A percentile compares a stretch with the other conserved stretches of the same genome.
Evolutionary conservation across 345 rosid species (phyloP).

Genomic region (Arabis alpina): DNA sequence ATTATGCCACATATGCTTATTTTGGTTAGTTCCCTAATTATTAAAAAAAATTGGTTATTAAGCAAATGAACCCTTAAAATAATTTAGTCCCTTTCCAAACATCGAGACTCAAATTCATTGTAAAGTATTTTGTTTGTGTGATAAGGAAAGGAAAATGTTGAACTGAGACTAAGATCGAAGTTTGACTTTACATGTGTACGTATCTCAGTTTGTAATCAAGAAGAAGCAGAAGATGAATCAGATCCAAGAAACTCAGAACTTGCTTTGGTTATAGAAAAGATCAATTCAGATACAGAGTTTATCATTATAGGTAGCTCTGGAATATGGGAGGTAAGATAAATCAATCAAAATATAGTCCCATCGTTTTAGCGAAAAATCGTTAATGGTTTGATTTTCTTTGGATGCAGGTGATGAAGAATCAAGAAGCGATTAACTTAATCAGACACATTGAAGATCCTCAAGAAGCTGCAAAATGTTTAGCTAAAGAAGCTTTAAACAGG

Average conservation of each 20-base stretch:
- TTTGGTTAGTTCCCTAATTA: too few species aligned
- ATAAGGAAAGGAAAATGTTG: not conserved
- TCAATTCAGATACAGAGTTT: conserved; percentile 61
- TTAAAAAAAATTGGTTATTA: too few species aligned
- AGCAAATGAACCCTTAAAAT: too few species aligned
- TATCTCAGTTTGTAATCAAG: conserved; percentile 47
- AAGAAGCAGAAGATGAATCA: conserved; percentile 36
- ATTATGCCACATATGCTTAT: too few species aligned
- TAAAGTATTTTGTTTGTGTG: conserved; percentile 1
- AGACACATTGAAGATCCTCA: conserved; percentile 68
- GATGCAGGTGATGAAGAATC: conserved; percentile 68
- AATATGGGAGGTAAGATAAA: conserved; percentile 67
- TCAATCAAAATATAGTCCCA: not conserved
- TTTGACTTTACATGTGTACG: not conserved
- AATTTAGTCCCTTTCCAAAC: too few species aligned
- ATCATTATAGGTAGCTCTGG: conserved; percentile 72
- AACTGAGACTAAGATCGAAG: not conserved
- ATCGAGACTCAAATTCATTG: not conserved
- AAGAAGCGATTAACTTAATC: conserved; percentile 70
- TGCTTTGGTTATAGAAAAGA: conserved; percentile 46
- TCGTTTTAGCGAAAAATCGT: not conserved
- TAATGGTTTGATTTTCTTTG: not conserved
- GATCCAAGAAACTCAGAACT: conserved; percentile 44
- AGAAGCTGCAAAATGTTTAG: conserved; percentile 70
- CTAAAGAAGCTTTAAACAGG: conserved; percentile 66